phyloP scores from a whole-genome alignment of 164 flowering plant genomes.

The Amborella trichopoda region DNA sequence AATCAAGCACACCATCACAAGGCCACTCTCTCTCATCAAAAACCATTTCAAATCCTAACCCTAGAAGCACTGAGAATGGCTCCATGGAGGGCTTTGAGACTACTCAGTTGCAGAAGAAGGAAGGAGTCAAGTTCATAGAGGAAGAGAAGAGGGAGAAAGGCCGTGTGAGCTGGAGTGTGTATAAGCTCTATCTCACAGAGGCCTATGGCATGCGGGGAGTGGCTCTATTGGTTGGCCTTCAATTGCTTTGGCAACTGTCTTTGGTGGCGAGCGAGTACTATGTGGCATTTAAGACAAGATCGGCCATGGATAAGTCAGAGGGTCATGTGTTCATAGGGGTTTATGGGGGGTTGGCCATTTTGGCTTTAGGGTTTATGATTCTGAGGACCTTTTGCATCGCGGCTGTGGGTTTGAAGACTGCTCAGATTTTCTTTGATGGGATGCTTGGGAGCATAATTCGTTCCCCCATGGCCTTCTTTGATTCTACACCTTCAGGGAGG shows the following conservation, averaged over 20 bases:
- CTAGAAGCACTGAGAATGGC: slow-evolving; percentile 30
- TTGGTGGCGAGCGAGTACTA: slow-evolving; percentile 82
- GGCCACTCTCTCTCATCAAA: too few species aligned
- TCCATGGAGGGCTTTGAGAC: slow-evolving; percentile 10
- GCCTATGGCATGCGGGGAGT: slow-evolving; percentile 96
- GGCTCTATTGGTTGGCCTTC: slow-evolving; percentile 23
- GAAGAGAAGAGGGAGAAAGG: slow-evolving; percentile 90
- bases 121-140: slow-evolving; percentile 59
- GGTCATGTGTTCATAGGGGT: slow-evolving; percentile 49
- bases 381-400: slow-evolving; percentile 40
- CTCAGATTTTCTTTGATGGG: slow-evolving; percentile 62
- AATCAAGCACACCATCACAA: slow-evolving; percentile 23
- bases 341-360: slow-evolving; percentile 45
- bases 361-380: slow-evolving; percentile 36
- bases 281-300: slow-evolving; percentile 66
- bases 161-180: slow-evolving; percentile 52
- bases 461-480: slow-evolving; percentile 99
- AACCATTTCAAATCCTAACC: too few species aligned
- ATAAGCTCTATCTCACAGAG: slow-evolving; percentile 70
- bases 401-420: slow-evolving; percentile 60
- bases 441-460: slow-evolving; percentile 74
- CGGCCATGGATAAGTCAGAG: too few species aligned
- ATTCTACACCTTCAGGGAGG: slow-evolving; percentile 97
- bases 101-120: slow-evolving; percentile 26
- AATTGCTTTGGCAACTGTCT: slow-evolving; percentile 62